Evolutionary conservation across 108 stramenopile genomes (phyloP), one percentile per base, ranked within the genome.

Genomic region (Heterococcus sp.): DNA sequence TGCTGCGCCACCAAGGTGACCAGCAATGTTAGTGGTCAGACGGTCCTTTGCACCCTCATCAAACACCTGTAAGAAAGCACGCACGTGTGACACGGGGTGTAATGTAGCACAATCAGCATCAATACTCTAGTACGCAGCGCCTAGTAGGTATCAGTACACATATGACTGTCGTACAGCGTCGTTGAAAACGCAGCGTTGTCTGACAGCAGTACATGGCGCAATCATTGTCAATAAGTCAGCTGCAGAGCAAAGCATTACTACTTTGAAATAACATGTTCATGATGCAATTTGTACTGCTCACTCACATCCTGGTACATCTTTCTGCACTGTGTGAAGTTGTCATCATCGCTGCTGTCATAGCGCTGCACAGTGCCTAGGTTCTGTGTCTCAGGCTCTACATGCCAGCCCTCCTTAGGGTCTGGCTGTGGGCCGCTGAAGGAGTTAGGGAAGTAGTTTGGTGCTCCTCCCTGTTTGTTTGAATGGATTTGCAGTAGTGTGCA

Each of bases 401-500:
- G 65, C 79, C 79, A 86, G 28, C 32, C 30, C 46, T 37, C 27
- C 39, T 74, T 64, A 35, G 74, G 64, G 46, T 58, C 46, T 21
- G 21, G 8, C 37, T 35, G 35, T 30, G 88, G 88, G 8, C 90
- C 90, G 0, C 38, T 39, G 86, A 89, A 90, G 68, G 77, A 84
- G 73, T 90, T 90, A 69, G 90, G 90, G 85, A 90, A 87, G 84
- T 91, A 91, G 75, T 89, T 89, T 29, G 88, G 89, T 3, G 86
- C 86, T 8, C 77, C 88, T 29, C 46, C 46, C 46, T 58, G 46
- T n/a, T n/a, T n/a, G n/a, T n/a, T n/a, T n/a, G n/a, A n/a, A n/a
- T n/a, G n/a, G n/a, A n/a, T n/a, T n/a, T n/a, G n/a, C n/a, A n/a
- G n/a, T n/a, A n/a, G n/a, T 58, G 46, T 58, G 46, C 46, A 58